Evolutionary conservation across 768 basidiomycete genomes (phyloP).

Genomic region (Lactifluus pinguis): DNA sequence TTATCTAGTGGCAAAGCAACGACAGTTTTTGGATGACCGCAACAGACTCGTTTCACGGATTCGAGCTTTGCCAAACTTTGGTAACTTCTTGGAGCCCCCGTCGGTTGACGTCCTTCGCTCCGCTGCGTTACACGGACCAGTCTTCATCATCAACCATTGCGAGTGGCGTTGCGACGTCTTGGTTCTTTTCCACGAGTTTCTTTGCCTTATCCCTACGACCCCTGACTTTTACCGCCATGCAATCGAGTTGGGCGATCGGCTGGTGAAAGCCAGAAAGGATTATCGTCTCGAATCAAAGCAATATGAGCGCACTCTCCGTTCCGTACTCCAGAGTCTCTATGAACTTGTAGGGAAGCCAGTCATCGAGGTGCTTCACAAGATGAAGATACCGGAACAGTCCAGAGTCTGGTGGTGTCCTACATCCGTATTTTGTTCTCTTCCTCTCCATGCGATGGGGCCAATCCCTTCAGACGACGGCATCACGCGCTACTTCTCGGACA

Average conservation of each 20-base stretch:
- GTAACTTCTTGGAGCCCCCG: not conserved
- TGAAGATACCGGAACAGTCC: not conserved
- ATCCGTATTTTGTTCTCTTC: not conserved
- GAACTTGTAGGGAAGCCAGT: not conserved
- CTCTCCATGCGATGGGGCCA: too few species aligned
- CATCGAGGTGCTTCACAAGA: not conserved
- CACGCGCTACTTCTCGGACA: too few species aligned
- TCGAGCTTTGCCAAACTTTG: not conserved
- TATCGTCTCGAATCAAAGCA: not conserved
- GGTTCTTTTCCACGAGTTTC: not conserved
- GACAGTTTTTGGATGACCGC: not conserved
- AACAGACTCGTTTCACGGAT: not conserved
- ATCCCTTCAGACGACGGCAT: too few species aligned
- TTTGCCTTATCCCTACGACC: not conserved
- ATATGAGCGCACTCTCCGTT: not conserved
- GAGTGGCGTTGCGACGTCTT: not conserved
- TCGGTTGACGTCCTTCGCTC: not conserved
- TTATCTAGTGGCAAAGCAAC: not conserved
- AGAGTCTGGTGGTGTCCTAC: not conserved
- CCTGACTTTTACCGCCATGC: not conserved
- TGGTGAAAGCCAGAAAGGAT: not conserved
- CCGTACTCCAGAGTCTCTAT: not conserved
- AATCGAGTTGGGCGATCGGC: not conserved
- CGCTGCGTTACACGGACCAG: constrained; percentile 2
- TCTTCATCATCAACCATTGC: not conserved